Evolutionary conservation across 2,329 filamentous ascomycete genomes (phyloP).

Genomic region (Remersonia thermophila): DNA sequence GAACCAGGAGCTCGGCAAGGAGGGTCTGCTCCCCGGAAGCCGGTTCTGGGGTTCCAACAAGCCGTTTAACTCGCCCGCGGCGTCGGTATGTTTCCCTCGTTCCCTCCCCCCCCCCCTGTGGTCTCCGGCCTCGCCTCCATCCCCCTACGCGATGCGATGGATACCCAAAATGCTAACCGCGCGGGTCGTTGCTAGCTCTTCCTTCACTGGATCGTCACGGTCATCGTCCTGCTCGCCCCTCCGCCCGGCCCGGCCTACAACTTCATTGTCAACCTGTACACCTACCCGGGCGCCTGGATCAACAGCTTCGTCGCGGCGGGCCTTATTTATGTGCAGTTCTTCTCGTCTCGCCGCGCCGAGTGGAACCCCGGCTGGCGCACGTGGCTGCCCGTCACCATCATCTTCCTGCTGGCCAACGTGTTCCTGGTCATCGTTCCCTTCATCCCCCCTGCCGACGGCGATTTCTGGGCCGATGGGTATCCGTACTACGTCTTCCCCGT

Average conservation of each 20-base stretch:
- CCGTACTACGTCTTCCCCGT: slow-evolving; percentile 46
- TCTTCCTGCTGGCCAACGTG: slow-evolving; percentile 39
- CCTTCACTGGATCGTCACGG: slow-evolving; percentile 53
- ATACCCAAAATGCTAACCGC: background rate
- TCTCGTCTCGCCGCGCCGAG: slow-evolving; percentile 29
- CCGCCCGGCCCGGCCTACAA: slow-evolving; percentile 58
- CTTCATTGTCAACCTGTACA: slow-evolving; percentile 48
- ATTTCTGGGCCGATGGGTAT: slow-evolving; percentile 35
- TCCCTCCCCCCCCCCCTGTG: background rate
- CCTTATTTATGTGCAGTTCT: slow-evolving; percentile 39
- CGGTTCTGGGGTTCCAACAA: slow-evolving; percentile 55
- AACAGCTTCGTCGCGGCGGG: slow-evolving; percentile 39
- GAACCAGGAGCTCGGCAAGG: slow-evolving; percentile 56
- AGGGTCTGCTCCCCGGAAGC: slow-evolving; percentile 54
- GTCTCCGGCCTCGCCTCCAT: too few species aligned
- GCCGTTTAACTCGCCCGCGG: slow-evolving; percentile 53
- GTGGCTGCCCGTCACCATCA: slow-evolving; percentile 33
- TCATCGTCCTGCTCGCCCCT: slow-evolving; percentile 54
- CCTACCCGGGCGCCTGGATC: slow-evolving; percentile 42
- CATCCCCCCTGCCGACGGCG: slow-evolving; percentile 40
- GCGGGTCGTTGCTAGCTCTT: slow-evolving; percentile 29
- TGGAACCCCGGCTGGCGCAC: slow-evolving; percentile 43
- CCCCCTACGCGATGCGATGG: background rate
- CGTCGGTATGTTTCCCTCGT: slow-evolving; percentile 22
- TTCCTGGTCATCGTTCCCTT: slow-evolving; percentile 43